A percentile compares a stretch with the other conserved stretches of the same genome.
phyloP scores from a whole-genome alignment of 805 yeast species.

The Kodamaea restingae region DNA sequence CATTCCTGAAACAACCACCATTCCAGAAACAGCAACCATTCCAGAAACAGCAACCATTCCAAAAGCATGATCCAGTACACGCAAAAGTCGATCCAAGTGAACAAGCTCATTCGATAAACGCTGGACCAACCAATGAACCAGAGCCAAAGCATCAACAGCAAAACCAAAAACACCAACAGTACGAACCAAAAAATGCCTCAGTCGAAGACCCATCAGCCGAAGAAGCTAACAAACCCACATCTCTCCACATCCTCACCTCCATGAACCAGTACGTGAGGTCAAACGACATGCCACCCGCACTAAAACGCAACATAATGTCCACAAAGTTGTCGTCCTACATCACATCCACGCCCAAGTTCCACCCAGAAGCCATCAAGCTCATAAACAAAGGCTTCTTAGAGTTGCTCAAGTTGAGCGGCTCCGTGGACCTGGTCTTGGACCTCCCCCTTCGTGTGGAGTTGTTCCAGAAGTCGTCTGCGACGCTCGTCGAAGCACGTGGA shows the following conservation, averaged over 20 bases:
- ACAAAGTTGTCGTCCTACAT: constrained; percentile 19
- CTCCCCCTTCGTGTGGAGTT: background rate
- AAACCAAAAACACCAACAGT: too few relatives aligned
- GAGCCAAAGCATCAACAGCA: too few relatives aligned
- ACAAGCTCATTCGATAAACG: too few relatives aligned
- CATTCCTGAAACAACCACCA: too few relatives aligned
- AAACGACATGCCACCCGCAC: constrained; percentile 20
- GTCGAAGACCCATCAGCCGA: too few relatives aligned
- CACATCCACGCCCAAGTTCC: constrained; percentile 6
- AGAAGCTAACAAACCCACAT: too few relatives aligned
- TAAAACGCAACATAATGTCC: constrained; percentile 17
- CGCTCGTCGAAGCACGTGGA: constrained; percentile 4
- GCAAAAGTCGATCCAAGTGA: too few relatives aligned
- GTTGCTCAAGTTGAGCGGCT: constrained; percentile 13
- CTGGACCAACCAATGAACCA: too few relatives aligned
- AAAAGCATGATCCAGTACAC: too few relatives aligned
- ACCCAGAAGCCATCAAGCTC: constrained; percentile 14
- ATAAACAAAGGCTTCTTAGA: constrained; percentile 21
- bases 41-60: too few relatives aligned
- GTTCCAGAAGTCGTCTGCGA: constrained; percentile 6
- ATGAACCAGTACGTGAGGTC: constrained; percentile 26
- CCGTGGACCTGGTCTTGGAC: constrained; percentile 5
- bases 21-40: too few relatives aligned
- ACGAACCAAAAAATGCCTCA: too few relatives aligned
- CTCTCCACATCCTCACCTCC: constrained; percentile 11